These are phyloP conservation scores for Inonotus hispidus DNA, from an alignment of 1,284 basidiomycete genomes.

Conservation along the genomic window DNA sequence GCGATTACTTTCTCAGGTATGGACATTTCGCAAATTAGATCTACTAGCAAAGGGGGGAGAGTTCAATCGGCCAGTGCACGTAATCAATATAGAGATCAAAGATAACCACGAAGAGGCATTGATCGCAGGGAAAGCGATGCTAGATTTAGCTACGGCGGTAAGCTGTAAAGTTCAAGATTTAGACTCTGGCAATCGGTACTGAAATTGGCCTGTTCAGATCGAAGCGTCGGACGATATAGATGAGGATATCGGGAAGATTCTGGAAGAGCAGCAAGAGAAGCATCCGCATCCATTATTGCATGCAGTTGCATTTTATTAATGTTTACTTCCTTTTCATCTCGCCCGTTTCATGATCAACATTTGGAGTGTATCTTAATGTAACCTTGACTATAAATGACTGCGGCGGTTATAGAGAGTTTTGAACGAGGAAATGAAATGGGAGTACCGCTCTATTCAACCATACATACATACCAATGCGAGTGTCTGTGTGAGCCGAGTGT, in stretches of 20 bases:
- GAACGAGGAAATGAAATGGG: not conserved
- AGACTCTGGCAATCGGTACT: not conserved
- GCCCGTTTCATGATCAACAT: not conserved
- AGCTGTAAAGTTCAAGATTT: conserved; percentile 29
- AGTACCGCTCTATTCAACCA: too few species aligned
- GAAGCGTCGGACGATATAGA: conserved; percentile 85
- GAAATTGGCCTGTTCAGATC: conserved; percentile 48
- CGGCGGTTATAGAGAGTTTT: not conserved
- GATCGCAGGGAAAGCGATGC: conserved; percentile 91
- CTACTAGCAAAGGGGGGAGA: conserved; percentile 86
- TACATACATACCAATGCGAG: too few species aligned
- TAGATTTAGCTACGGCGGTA: conserved; percentile 89
- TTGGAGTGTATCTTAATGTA: not conserved
- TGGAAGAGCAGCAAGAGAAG: conserved; percentile 78
- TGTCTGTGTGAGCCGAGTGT: not conserved
- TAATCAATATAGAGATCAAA: conserved; percentile 98
- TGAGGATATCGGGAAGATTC: conserved; percentile 83
- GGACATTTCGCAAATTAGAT: conserved; percentile 47
- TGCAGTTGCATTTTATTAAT: conserved; percentile 83
- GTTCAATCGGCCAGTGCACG: conserved; percentile 88
- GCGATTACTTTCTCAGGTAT: not conserved
- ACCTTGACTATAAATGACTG: not conserved
- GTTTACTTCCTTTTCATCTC: not conserved
- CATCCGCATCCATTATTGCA: conserved; percentile 93
- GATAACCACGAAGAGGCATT: conserved; percentile 99